These are phyloP conservation scores for Suhomyces coccinellae DNA, from an alignment of 1,139 yeast genomes.

Conservation along the genomic window DNA sequence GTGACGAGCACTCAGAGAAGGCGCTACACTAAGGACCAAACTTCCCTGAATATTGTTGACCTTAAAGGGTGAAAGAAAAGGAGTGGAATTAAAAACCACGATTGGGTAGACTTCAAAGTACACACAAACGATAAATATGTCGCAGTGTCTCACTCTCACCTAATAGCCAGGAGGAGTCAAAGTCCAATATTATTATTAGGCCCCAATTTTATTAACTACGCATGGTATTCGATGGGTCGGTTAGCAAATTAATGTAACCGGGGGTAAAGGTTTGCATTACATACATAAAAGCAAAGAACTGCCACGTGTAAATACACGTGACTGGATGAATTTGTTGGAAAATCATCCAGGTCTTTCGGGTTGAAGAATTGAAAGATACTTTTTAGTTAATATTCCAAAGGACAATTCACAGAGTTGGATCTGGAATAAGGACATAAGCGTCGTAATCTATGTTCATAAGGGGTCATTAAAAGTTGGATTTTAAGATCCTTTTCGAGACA, in stretches of 20 bases:
- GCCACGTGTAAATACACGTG: background rate
- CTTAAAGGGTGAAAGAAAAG: no score
- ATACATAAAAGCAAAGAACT: slow-evolving; percentile 4
- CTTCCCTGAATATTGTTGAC: no score
- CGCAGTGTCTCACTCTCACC: no score
- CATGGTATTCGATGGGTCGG: background rate
- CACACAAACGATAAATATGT: no score
- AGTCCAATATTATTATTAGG: no score
- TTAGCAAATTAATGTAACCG: background rate
- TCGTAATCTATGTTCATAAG: slow-evolving; percentile 22
- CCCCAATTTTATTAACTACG: background rate
- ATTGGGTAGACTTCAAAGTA: no score
- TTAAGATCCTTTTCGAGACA: slow-evolving; percentile 23
- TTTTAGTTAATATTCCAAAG: slow-evolving; percentile 9
- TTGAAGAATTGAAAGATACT: slow-evolving; percentile 21
- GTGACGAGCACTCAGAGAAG: no score
- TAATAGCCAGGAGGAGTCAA: no score
- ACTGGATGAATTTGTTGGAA: slow-evolving; percentile 18
- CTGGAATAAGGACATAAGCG: slow-evolving; percentile 23
- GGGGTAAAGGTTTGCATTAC: slow-evolving; percentile 7
- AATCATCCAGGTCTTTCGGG: slow-evolving; percentile 18
- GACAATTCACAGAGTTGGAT: slow-evolving; percentile 34
- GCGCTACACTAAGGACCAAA: no score
- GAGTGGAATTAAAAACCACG: no score
- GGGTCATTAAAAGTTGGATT: slow-evolving; percentile 43